Evolutionary conservation across 1,139 yeast species (phyloP), one percentile per base, ranked within the genome.

Genomic region (Suhomyces guaymorum): DNA sequence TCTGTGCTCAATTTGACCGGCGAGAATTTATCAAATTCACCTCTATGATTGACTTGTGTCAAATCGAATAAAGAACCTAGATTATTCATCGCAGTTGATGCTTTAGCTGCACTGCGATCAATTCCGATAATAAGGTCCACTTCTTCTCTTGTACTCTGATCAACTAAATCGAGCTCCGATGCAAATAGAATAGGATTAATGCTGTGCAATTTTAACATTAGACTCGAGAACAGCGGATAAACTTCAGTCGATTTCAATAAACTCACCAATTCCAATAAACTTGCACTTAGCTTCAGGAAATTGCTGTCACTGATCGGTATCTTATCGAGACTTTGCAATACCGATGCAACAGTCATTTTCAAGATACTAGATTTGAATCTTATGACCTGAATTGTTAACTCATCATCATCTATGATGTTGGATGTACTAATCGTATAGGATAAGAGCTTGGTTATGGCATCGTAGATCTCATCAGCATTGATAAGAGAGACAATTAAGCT

Each of bases 321-420:
- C 37, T 53, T 56, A 17, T 61, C 59, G 21, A 59, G 50, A 1
- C 65, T 55, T 14, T 46, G 42, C 15, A 41, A 39, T 39, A 68
- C 51, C 17, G 65, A 55, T 8, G 52, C 54, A 19, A 70, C 50
- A 6, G 68, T 44, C 54, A 52, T 55, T 10, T 48, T 40, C 17
- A 64, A 49, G 3, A 70, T 57, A 2, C 43, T 52, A 4, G 61
- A 48, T 38, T 66, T 67, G 39, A 46, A 57, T 25, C 61, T 54
- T 9, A 65, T 64, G 10, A 67, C 49, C 41, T 66, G 75, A 55
- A 61, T 63, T 2, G 66, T 57, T 33, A 66, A 48, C 12, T 52
- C 57, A 28, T 56, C 58, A 28, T 63, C 63, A 23, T 59, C 65
- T 25, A 57, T 47, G 16, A 65, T 58, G 35, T 57, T 58, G 7